phyloP scores from a whole-genome alignment of 768 basidiomycete genomes.

The Suillus hirtellus region DNA sequence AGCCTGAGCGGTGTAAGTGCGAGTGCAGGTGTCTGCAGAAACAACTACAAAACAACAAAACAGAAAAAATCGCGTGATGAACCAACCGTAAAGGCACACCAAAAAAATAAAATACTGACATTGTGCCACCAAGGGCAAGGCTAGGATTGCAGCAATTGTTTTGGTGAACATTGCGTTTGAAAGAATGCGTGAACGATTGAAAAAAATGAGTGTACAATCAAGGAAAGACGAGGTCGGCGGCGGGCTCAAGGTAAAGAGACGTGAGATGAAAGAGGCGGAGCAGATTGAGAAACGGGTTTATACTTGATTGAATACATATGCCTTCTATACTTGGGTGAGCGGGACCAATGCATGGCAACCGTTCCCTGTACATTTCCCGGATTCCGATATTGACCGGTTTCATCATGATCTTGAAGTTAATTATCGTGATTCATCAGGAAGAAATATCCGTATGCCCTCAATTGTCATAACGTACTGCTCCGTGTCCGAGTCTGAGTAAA shows the following conservation, averaged over 20 bases:
- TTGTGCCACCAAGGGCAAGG: conserved; percentile 47
- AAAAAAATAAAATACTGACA: conserved; percentile 30
- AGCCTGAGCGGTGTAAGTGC: conserved; percentile 56
- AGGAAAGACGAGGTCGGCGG: conserved; percentile 11
- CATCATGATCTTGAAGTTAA: not conserved
- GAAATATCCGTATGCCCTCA: not conserved
- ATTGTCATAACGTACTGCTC: no score
- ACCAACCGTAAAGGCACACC: not conserved
- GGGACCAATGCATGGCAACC: conserved; percentile 5
- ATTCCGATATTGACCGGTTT: not conserved
- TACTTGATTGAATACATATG: not conserved
- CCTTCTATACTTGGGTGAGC: conserved; percentile 1
- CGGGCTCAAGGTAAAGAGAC: conserved; percentile 4
- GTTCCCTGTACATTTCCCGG: conserved; percentile 3
- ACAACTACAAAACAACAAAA: conserved; percentile 18
- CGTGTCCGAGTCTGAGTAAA: no score
- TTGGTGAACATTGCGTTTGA: conserved; percentile 38
- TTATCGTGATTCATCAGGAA: not conserved
- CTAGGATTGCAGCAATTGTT: conserved; percentile 42
- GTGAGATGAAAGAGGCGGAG: not conserved
- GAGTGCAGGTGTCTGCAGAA: conserved; percentile 45
- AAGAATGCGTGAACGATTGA: conserved; percentile 17
- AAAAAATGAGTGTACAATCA: conserved; percentile 20
- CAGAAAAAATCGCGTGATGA: conserved; percentile 5
- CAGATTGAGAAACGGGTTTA: not conserved